Conservation (phyloP, 2,329 filamentous ascomycete genomes). For the Aspergillus phoenicis region DNA sequence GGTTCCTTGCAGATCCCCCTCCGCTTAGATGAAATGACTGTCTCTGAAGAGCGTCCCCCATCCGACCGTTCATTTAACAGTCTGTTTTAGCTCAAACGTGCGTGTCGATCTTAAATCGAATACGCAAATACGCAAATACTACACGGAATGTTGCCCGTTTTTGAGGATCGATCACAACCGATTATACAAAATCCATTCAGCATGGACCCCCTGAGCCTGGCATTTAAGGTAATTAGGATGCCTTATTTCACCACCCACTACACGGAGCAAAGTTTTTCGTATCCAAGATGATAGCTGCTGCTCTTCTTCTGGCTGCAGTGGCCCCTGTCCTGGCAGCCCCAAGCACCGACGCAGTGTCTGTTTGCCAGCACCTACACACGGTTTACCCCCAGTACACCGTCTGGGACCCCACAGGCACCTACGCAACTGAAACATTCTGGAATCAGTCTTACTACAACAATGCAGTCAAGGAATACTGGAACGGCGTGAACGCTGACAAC, state of each 20-base stretch:
- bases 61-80: neutral
- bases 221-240: neutral
- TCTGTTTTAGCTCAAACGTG: neutral
- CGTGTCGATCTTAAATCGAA: neutral
- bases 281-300: neutral
- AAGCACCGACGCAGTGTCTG: slow-evolving; percentile 1
- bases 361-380: neutral
- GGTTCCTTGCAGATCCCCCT: neutral
- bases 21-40: too few species aligned
- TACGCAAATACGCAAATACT: neutral
- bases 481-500: slow-evolving; percentile 14
- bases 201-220: neutral
- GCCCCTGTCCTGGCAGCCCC: neutral
- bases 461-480: slow-evolving; percentile 15
- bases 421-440: neutral
- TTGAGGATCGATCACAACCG: neutral
- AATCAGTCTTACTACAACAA: slow-evolving; percentile 9
- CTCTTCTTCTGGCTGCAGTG: neutral
- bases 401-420: slow-evolving; percentile 5
- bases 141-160: neutral
- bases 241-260: neutral
- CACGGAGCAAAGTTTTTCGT: neutral
- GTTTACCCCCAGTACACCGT: slow-evolving; percentile 6
- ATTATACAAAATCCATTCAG: neutral
- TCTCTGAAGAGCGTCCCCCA: too few species aligned